Percentiles rank a stretch among this genome's conserved stretches.
Evolutionary conservation across 345 rosid species (phyloP).

Genomic region (Arabidopsis thaliana): TAIR10.1 NC_003075.7:204001-204500

Average conservation of each 20-base stretch:
- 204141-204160: slow-evolving; percentile 2
- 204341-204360: slow-evolving; percentile 68
- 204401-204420: slow-evolving; percentile 55
- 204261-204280: slow-evolving; percentile 99
- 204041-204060: slow-evolving; percentile 92
- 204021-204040: slow-evolving; percentile 69
- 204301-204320: slow-evolving; percentile 75
- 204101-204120: slow-evolving; percentile 94
- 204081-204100: slow-evolving; percentile 96
- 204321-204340: slow-evolving; percentile 66
- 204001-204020: slow-evolving; percentile 95
- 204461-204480: slow-evolving; percentile 94
- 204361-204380: slow-evolving; percentile 68
- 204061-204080: slow-evolving; percentile 96
- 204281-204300: slow-evolving; percentile 82
- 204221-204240: slow-evolving; percentile 73
- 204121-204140: not conserved
- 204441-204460: slow-evolving; percentile 96
- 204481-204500: slow-evolving; percentile 88
- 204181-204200: slow-evolving; percentile 62
- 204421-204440: slow-evolving; percentile 85
- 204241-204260: slow-evolving; percentile 66
- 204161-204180: slow-evolving; percentile 40
- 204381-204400: slow-evolving; percentile 70
- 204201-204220: slow-evolving; percentile 67